Conservation (phyloP, 1,139 yeast species). For the Blastobotrys malaysiensis region DNA sequence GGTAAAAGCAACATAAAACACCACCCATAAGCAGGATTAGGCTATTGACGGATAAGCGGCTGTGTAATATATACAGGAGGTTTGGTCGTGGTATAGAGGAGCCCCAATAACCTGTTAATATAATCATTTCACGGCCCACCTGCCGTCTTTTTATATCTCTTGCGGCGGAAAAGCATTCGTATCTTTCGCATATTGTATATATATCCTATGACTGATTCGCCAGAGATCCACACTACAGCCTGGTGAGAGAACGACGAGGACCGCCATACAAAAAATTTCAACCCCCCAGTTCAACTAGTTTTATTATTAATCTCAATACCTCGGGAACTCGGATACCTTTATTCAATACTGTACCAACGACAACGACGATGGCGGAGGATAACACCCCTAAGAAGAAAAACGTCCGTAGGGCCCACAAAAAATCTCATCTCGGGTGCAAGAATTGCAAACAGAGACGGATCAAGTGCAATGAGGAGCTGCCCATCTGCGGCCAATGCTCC, state of each 20-base stretch:
- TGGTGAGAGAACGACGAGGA: too few species aligned
- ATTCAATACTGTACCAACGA: background rate
- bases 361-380: background rate
- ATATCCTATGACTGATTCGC: too few species aligned
- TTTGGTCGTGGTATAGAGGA: background rate
- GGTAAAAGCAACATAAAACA: background rate
- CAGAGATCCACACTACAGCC: too few species aligned
- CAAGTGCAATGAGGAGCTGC: conserved; percentile 62
- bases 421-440: conserved; percentile 58
- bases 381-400: conserved; percentile 7
- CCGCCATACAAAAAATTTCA: too few species aligned
- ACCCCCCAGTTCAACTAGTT: too few species aligned
- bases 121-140: background rate
- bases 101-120: background rate
- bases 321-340: too few species aligned
- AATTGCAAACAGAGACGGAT: conserved; percentile 63
- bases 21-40: background rate
- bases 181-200: too few species aligned
- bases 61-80: background rate
- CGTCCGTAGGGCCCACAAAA: conserved; percentile 52
- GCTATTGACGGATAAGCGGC: background rate
- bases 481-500: conserved; percentile 54
- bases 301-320: too few species aligned
- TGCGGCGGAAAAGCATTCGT: too few species aligned
- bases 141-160: too few species aligned